Evolutionary conservation across 352 stramenopile genomes (phyloP), one percentile per base, ranked within the genome.

Genomic region (Globisporangium spiculum): DNA sequence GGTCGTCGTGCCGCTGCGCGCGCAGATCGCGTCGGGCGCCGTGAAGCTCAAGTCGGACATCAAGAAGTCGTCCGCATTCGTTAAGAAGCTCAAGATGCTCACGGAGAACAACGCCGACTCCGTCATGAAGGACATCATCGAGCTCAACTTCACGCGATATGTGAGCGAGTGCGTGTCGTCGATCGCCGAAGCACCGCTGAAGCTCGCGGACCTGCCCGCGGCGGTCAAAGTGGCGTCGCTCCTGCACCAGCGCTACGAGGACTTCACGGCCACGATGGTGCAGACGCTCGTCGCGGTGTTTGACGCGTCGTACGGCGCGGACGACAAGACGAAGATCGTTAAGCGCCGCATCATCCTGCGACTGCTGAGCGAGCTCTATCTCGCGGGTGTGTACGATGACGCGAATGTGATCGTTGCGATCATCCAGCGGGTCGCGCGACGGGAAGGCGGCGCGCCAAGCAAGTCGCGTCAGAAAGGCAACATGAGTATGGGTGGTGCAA

Each of bases 21-120:
- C 84, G 46, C 75, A 84, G 52, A 91, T 99, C 63, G 80, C 97
- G 53, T 77, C 74, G 2, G 91, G 83, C 61, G 91, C 92, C 59
- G 90, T 98, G 52, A 95, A 92, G 74, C 90, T 99, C 61, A 99
- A 99, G 76, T 95, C 92, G 63, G 97, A 99, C 83, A 93, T 99
- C 62, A 99, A 99, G 79, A 98, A 98, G 75, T 98, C 92, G 62
- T 99, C 95, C 36, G 94, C 96, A 41, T 99, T 99, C 81, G 97
- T 99, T 26, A 99, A 99, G 75, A 98, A 98, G 73, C 90, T 99
- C 65, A 89, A 89, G 63, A 69, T 85, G 67, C 79, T 97, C 46
- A 85, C 74, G 26, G 92, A 98, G 64, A 68, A 72, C 66, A 86
- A 81, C 56, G 79, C 84, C 53, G 79, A 90, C 36, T 74, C 84